Conservation (phyloP, 1,284 basidiomycete genomes). For the Cutaneotrichosporon cavernicola region DNA sequence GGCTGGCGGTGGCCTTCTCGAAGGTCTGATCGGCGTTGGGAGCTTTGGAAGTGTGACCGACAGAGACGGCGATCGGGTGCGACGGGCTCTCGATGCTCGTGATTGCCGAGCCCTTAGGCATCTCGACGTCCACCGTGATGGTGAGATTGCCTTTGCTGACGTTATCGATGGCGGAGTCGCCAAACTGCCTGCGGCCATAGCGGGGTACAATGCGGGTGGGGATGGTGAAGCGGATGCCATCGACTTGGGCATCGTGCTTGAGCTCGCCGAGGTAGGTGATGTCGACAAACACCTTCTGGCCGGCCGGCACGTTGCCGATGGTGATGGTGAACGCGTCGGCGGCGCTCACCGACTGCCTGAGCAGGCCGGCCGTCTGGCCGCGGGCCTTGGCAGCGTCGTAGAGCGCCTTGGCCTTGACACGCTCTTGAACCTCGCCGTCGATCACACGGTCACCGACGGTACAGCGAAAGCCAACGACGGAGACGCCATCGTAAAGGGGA, state of each 20-base stretch:
- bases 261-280: conserved; percentile 29
- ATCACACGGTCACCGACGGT: conserved; percentile 54
- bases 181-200: conserved; percentile 19
- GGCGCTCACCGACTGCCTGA: conserved; percentile 29
- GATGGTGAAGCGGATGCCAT: conserved; percentile 29
- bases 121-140: conserved; percentile 22
- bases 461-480: conserved; percentile 59
- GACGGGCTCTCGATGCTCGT: conserved; percentile 24
- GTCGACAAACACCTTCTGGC: conserved; percentile 16
- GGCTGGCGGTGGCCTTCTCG: conserved; percentile 13
- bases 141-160: not conserved
- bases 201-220: conserved; percentile 26
- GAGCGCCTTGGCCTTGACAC: conserved; percentile 54
- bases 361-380: conserved; percentile 56
- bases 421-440: conserved; percentile 59
- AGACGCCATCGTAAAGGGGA: conserved; percentile 61
- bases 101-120: conserved; percentile 20
- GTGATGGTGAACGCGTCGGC: conserved; percentile 18
- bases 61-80: conserved; percentile 20
- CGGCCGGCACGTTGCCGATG: conserved; percentile 23
- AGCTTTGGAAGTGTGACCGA: conserved; percentile 20
- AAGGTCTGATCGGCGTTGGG: conserved; percentile 13
- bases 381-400: conserved; percentile 55
- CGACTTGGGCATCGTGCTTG: conserved; percentile 27
- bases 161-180: not conserved